Percentiles rank a stretch among this genome's conserved stretches.
These are phyloP conservation scores for Hirsutella thompsonii DNA, from an alignment of 2,329 filamentous ascomycete species.

Conservation along the genomic window DNA sequence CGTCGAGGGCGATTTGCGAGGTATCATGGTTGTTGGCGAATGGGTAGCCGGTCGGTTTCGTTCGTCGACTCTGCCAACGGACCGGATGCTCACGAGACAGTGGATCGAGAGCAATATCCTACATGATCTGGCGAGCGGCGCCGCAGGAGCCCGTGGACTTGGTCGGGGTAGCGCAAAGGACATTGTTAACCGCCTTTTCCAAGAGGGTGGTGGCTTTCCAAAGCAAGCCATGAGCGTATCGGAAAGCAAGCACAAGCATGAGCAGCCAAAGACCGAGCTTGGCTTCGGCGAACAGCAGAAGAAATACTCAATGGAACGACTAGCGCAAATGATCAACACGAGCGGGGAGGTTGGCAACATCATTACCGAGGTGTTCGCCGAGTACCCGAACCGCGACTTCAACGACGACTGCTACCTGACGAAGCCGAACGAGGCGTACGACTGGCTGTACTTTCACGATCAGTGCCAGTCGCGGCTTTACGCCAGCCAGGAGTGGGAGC, in stretches of 20 bases:
- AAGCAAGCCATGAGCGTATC: slow-evolving; percentile 34
- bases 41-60: slow-evolving; percentile 68
- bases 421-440: slow-evolving; percentile 78
- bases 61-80: slow-evolving; percentile 26
- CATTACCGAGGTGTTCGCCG: slow-evolving; percentile 69
- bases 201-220: slow-evolving; percentile 66
- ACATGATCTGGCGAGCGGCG: slow-evolving; percentile 54
- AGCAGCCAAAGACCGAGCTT: slow-evolving; percentile 46
- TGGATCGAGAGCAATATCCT: slow-evolving; percentile 67
- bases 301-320: slow-evolving; percentile 56
- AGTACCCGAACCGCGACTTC: slow-evolving; percentile 77
- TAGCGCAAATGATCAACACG: slow-evolving; percentile 66
- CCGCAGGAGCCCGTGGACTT: slow-evolving; percentile 56
- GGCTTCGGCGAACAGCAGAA: slow-evolving; percentile 64
- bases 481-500: slow-evolving; percentile 83
- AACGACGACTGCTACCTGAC: slow-evolving; percentile 87
- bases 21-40: slow-evolving; percentile 76
- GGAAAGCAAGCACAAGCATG: slow-evolving; percentile 29
- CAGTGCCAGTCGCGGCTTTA: slow-evolving; percentile 66
- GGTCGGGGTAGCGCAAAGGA: slow-evolving; percentile 62
- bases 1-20: slow-evolving; percentile 63
- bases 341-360: slow-evolving; percentile 69
- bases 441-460: slow-evolving; percentile 95
- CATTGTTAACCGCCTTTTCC: slow-evolving; percentile 66
- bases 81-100: slow-evolving; percentile 48